These are phyloP conservation scores for Arthromyces matolae DNA, from an alignment of 768 basidiomycete genomes.

Conservation along the genomic window DNA sequence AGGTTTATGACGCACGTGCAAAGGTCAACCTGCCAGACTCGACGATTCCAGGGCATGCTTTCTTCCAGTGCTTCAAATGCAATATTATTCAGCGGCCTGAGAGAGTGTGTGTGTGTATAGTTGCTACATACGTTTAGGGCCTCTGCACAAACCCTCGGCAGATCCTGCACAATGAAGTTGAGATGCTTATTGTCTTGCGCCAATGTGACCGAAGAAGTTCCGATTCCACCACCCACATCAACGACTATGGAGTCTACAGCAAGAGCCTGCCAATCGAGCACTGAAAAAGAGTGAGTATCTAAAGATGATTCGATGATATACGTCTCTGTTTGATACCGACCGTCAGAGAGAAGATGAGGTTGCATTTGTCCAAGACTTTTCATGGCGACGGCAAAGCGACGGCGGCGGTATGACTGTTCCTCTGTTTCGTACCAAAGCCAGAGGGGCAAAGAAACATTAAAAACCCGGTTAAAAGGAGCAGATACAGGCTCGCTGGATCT, in stretches of 20 bases:
- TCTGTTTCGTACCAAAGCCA: slow-evolving; percentile 4
- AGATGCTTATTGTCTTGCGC: slow-evolving; percentile 18
- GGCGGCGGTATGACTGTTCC: slow-evolving; percentile 5
- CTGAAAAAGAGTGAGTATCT: slow-evolving; percentile 14
- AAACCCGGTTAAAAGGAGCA: slow-evolving; percentile 10
- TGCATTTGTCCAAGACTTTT: slow-evolving; percentile 1
- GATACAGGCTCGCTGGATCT: slow-evolving; percentile 17
- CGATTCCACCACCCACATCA: slow-evolving; percentile 30
- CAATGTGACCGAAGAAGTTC: slow-evolving; percentile 20
- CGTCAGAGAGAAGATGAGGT: not conserved
- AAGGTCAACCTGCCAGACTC: slow-evolving; percentile 5
- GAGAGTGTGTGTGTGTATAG: too few species aligned
- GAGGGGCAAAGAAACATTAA: not conserved
- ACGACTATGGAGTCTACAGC: slow-evolving; percentile 21
- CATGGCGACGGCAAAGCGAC: slow-evolving; percentile 3
- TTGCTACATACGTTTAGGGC: slow-evolving; percentile 7
- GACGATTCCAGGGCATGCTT: slow-evolving; percentile 1
- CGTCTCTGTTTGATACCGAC: not conserved
- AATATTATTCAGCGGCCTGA: not conserved
- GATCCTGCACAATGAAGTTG: slow-evolving; percentile 25
- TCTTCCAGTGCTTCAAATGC: slow-evolving; percentile 2
- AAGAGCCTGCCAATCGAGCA: slow-evolving; percentile 22
- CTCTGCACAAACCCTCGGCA: slow-evolving; percentile 13
- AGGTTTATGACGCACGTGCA: slow-evolving; percentile 6
- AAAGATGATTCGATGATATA: not conserved